Evolutionary conservation across 2,329 filamentous ascomycete species (phyloP).

Genomic region (Emergomyces pasteurianus): DNA sequence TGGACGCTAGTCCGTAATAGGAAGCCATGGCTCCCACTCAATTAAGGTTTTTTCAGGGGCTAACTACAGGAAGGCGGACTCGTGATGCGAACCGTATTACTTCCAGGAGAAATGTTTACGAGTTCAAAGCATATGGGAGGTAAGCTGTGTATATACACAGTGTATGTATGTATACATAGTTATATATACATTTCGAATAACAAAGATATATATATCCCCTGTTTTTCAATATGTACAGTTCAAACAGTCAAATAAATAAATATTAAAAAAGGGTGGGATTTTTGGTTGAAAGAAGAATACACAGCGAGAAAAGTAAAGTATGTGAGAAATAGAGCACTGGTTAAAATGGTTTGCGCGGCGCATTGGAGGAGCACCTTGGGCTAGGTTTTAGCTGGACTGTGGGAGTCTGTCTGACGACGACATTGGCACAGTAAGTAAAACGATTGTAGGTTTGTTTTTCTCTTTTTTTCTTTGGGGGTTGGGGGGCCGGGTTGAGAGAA

Average conservation of each 20-base stretch:
- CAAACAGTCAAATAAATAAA: neutral
- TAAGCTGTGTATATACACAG: too few species aligned
- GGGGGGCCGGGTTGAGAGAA: neutral
- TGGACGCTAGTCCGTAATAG: too few species aligned
- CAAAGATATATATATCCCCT: neutral
- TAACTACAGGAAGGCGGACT: too few species aligned
- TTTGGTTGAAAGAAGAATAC: neutral
- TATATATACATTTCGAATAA: neutral
- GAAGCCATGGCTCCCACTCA: too few species aligned
- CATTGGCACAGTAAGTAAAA: neutral
- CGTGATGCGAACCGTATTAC: too few species aligned
- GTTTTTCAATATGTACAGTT: neutral
- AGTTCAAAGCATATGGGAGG: too few species aligned
- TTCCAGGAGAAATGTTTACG: too few species aligned
- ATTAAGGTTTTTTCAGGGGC: too few species aligned
- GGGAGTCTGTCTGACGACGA: neutral
- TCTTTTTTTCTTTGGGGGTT: too few species aligned
- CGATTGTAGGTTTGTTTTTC: neutral
- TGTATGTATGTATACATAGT: neutral
- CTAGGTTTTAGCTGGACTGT: neutral
- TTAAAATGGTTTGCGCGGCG: neutral
- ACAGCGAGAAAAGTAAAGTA: neutral
- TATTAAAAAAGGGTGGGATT: neutral
- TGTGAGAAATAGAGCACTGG: neutral
- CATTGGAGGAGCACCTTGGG: neutral